Evolutionary conservation across 1,139 yeast genomes (phyloP).

Genomic region (Taphrina pruni): DNA sequence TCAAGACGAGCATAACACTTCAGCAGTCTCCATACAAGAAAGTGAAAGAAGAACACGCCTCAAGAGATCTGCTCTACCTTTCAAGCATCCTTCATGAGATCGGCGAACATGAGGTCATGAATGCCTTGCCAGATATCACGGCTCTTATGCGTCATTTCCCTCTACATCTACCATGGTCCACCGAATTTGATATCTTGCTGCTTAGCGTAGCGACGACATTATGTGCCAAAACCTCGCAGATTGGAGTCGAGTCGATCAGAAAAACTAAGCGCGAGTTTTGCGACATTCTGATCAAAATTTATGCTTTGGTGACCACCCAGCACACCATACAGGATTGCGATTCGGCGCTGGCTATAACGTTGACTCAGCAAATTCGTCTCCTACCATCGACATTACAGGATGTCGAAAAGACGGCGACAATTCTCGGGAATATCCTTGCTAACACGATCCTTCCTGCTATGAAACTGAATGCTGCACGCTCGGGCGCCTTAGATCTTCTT

Average conservation of each 20-base stretch:
- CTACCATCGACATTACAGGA: conserved; percentile 14
- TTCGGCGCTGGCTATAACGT: neutral
- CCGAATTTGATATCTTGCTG: neutral
- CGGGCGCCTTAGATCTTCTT: neutral
- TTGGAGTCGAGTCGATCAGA: neutral
- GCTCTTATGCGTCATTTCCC: conserved; percentile 16
- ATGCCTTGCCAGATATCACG: conserved; percentile 7
- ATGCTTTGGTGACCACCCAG: conserved; percentile 5
- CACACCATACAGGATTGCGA: neutral
- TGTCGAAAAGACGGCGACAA: conserved; percentile 4
- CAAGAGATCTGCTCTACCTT: neutral
- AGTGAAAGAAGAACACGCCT: conserved; percentile 6
- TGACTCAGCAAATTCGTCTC: neutral
- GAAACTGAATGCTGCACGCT: neutral
- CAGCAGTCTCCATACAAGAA: neutral
- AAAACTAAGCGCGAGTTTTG: conserved; percentile 6
- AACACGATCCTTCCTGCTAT: conserved; percentile 22
- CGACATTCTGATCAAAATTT: neutral
- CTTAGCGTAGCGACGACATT: neutral
- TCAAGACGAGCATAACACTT: conserved; percentile 10
- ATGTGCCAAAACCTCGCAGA: neutral
- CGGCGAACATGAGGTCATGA: neutral
- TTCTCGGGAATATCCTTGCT: conserved; percentile 6
- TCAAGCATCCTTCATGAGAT: neutral
- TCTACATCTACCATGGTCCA: conserved; percentile 7